Evolutionary conservation across 2,329 filamentous ascomycete genomes (phyloP), one percentile per base, ranked within the genome.

Genomic region (Arthrocladium fulminans): DNA sequence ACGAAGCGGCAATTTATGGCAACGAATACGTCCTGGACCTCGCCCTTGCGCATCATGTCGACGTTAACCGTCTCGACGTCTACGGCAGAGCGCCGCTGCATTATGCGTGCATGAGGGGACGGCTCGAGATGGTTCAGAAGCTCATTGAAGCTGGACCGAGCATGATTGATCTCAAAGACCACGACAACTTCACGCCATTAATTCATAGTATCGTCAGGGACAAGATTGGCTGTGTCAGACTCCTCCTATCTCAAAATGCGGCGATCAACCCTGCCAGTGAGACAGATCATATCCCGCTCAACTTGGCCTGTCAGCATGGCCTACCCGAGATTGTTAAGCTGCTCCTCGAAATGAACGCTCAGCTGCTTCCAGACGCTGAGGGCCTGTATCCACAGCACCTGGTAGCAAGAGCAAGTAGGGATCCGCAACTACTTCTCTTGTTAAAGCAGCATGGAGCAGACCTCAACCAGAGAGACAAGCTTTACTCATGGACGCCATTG

Each of bases 371-470:
- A 7, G 92, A 98, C 67, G 92, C 92, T 2, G 92, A 98, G 71
- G 92, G 92, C 1, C 73, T 98, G 9, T 98, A 87, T 62, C 92
- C 92, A n/a, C 92, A 97, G 63, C 92, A 98, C 67, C 77, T 97
- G 27, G 90, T 97, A 17, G 90, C 92, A 20, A 79, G 92, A 48
- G 92, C 90, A 24, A 88, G 88, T 2, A 83, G 89, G 61, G 85
- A 81, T 0, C 85, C 88, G 1, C 76, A 86, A 47, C 76, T 96
- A 23, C 73, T 97, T 9, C 70, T 89, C 12, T 73, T 96, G 32
- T 73, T 98, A 10, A 84, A 88, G 63, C 75, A 84, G 44, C 89
- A 92, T 60, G 89, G 89, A 1, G 90, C 88, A 19, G 83, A 98
- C 63, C 75, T 98, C 37, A 81, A 98, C 60, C 89, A 97, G 64